Evolutionary conservation across 2,329 filamentous ascomycete genomes (phyloP).

Genomic region (Xylaria hypoxylon): DNA sequence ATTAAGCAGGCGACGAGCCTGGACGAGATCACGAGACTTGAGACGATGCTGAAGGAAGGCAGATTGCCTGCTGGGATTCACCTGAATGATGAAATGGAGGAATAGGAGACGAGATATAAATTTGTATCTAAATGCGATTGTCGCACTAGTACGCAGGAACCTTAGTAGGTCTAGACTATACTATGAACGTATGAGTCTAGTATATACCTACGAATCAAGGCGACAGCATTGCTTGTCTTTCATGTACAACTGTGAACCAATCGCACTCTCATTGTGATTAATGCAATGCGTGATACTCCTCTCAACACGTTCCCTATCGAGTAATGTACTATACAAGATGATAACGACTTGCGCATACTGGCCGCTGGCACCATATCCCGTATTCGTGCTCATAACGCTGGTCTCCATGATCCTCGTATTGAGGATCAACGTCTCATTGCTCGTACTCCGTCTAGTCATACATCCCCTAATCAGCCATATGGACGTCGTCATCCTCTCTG

Average conservation of each 20-base stretch:
- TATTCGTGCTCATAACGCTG: neutral
- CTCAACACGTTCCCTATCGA: neutral
- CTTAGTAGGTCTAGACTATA: slow-evolving; percentile 2
- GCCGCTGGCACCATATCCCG: neutral
- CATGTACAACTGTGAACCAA: slow-evolving; percentile 3
- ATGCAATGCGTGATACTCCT: neutral
- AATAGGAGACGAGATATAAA: slow-evolving; percentile 54
- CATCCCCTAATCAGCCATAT: slow-evolving; percentile 67
- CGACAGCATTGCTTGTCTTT: slow-evolving; percentile 34
- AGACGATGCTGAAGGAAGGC: slow-evolving; percentile 93
- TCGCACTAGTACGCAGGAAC: neutral
- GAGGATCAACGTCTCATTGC: neutral
- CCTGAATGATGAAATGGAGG: slow-evolving; percentile 70
- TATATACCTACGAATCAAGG: slow-evolving; percentile 47
- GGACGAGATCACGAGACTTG: slow-evolving; percentile 88
- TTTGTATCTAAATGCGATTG: neutral
- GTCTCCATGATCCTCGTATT: neutral
- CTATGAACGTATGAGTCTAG: slow-evolving; percentile 35
- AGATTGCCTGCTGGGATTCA: slow-evolving; percentile 78
- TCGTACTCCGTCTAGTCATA: neutral
- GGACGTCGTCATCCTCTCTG: slow-evolving; percentile 60
- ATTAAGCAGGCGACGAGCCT: slow-evolving; percentile 90
- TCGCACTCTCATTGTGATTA: neutral
- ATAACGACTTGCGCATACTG: neutral
- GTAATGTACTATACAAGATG: slow-evolving; percentile 11